A percentile compares a stretch with the other conserved stretches of the same genome.
These are phyloP conservation scores for Coffea humblotiana DNA, from an alignment of 305 asterid genomes.

Conservation along the genomic window DNA sequence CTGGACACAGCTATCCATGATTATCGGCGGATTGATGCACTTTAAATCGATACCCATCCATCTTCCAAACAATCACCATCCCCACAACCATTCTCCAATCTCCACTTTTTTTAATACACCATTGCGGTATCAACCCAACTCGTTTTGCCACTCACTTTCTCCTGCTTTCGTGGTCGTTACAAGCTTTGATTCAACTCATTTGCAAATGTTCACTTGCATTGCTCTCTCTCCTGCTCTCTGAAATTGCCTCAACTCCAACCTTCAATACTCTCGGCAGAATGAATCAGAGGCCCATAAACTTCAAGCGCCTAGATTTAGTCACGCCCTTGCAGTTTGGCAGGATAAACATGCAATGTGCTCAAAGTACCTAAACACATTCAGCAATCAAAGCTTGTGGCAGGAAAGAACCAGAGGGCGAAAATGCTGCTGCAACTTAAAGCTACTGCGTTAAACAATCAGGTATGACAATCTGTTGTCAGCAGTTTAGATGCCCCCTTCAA, in stretches of 20 bases:
- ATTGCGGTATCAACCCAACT: too few relatives aligned
- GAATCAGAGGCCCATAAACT: too few relatives aligned
- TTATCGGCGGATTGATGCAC: not conserved
- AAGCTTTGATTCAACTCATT: too few relatives aligned
- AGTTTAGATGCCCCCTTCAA: not conserved
- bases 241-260: too few relatives aligned
- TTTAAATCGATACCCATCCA: not conserved
- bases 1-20: not conserved
- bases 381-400: not conserved
- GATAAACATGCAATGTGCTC: too few relatives aligned
- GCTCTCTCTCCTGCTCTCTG: too few relatives aligned
- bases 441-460: not conserved
- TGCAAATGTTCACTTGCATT: too few relatives aligned
- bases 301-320: too few relatives aligned
- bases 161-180: too few relatives aligned
- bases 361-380: not conserved
- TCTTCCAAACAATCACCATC: not conserved
- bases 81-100: not conserved
- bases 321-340: too few relatives aligned
- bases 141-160: too few relatives aligned
- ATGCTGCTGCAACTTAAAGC: not conserved
- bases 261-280: too few relatives aligned
- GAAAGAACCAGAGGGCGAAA: not conserved
- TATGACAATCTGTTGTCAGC: not conserved
- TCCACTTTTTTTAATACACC: not conserved